Evolutionary conservation across 768 basidiomycete genomes (phyloP), one percentile per base, ranked within the genome.

Genomic region (Gautieria morchelliformis): DNA sequence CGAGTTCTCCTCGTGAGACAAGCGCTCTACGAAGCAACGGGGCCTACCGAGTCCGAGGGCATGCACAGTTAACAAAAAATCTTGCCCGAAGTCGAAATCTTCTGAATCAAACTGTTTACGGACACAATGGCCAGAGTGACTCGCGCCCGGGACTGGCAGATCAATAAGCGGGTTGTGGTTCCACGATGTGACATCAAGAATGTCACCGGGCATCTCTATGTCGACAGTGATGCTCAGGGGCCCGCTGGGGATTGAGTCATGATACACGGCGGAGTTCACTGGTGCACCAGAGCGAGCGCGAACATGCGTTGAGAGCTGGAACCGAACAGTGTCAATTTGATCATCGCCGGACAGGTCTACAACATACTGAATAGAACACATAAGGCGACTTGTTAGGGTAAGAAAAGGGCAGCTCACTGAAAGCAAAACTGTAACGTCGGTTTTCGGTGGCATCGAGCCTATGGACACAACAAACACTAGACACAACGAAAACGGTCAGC

Each of bases 381-480:
- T 42, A 30, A 19, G 17, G 61, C 52, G 14, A 47, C 20, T 35
- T 35, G 20, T 8, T 8, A 7, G 20, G 39, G 8, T 47, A 14
- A 24, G 32, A 32, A 41, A 46, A 27, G 19, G 20, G 40, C 12
- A 3, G 9, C 75, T 53, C 61, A 82, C 81, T 45, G 74, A 75
- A 35, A 82, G 24, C 35, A 66, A 67, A 0, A 73, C 71, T 24
- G 66, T 68, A 4, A 82, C 74, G 1, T 65, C 74, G 42, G 72
- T 61, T 1, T 61, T 59, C 0, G 76, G 68, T 32, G 78, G 77
- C 52, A 83, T 73, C 0, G 77, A 75, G 10, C 82, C 82, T 4
- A 83, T 62, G 3, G 82, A 83, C 39, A 83, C 78, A 0, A 75
- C 78, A 63, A 83, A 82, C 53, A 80, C 82, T 83, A 46, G 0